Evolutionary conservation across 768 basidiomycete species (phyloP).

Genomic region (Cubamyces lactineus): DNA sequence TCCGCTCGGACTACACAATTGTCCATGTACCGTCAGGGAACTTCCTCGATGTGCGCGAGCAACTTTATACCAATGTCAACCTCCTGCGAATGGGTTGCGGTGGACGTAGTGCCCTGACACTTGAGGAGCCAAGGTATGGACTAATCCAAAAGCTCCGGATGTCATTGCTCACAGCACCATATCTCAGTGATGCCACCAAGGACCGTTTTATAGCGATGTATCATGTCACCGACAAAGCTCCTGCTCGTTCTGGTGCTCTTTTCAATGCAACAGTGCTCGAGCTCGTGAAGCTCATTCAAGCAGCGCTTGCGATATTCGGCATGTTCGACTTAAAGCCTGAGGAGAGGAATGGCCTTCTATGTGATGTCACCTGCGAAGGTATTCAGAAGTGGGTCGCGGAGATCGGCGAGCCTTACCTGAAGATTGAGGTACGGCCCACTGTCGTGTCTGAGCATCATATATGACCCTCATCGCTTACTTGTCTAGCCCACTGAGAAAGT

Average conservation of each 20-base stretch:
- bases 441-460: neutral
- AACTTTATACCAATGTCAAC: slow-evolving; percentile 81
- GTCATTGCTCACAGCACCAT: slow-evolving; percentile 4
- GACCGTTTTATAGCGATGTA: slow-evolving; percentile 79
- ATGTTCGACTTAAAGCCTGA: slow-evolving; percentile 49
- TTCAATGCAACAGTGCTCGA: slow-evolving; percentile 75
- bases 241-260: slow-evolving; percentile 33
- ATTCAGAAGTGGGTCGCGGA: slow-evolving; percentile 68
- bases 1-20: slow-evolving; percentile 86
- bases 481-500: slow-evolving; percentile 68
- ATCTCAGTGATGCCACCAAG: slow-evolving; percentile 70
- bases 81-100: slow-evolving; percentile 84
- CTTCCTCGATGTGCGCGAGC: slow-evolving; percentile 63
- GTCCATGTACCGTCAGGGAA: slow-evolving; percentile 76
- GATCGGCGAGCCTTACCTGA: slow-evolving; percentile 63
- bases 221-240: slow-evolving; percentile 51
- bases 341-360: slow-evolving; percentile 67
- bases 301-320: slow-evolving; percentile 71
- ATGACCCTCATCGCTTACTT: neutral
- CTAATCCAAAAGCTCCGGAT: neutral
- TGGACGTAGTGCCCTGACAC: slow-evolving; percentile 75
- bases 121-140: slow-evolving; percentile 71
- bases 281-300: slow-evolving; percentile 75
- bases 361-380: slow-evolving; percentile 75
- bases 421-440: slow-evolving; percentile 53